Evolutionary conservation across 345 rosid species (phyloP).

Genomic region (Gossypium herbaceum): DNA sequence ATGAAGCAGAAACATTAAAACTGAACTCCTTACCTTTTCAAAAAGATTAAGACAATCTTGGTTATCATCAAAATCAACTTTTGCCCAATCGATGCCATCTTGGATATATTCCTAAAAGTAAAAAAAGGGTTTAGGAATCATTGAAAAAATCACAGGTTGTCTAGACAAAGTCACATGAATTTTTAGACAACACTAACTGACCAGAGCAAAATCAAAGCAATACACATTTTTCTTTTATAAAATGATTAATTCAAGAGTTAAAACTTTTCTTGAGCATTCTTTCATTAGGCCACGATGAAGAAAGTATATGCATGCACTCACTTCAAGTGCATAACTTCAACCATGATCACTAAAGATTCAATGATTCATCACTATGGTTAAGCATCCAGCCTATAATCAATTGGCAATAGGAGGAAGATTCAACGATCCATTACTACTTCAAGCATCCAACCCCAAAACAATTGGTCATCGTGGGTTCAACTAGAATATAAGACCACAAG

Average conservation of each 20-base stretch:
- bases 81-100: conserved; percentile 97
- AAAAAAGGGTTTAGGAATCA: neutral
- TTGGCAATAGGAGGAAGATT: neutral
- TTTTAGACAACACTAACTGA: neutral
- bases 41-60: conserved; percentile 96
- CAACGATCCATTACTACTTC: neutral
- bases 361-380: neutral
- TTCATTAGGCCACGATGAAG: neutral
- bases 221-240: neutral
- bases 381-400: neutral
- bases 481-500: neutral
- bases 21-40: conserved; percentile 64
- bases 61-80: conserved; percentile 96
- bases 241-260: conserved; percentile 1
- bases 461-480: neutral
- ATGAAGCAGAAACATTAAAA: neutral
- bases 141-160: neutral
- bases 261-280: neutral
- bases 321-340: conserved; percentile 2
- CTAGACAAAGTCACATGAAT: conserved; percentile 6
- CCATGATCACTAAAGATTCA: neutral
- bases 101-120: conserved; percentile 80
- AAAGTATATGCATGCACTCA: neutral
- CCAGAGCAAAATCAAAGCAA: neutral
- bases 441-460: neutral